Conservation (phyloP, 1,284 basidiomycete species). For the Cryptococcus amylolentus region DNA sequence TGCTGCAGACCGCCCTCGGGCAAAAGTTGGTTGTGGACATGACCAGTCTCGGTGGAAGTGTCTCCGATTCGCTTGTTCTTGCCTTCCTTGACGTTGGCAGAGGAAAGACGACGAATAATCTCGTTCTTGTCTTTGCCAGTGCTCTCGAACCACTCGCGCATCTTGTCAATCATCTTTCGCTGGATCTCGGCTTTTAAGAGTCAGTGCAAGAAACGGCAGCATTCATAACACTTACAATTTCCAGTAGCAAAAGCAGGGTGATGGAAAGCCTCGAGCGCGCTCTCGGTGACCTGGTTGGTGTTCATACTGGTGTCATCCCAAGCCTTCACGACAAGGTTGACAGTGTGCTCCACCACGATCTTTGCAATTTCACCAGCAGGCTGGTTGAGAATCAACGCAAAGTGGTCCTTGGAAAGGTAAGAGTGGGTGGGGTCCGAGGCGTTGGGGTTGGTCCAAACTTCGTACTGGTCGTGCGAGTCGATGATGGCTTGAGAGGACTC, state of each 20-base stretch:
- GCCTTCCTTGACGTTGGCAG: slow-evolving; percentile 66
- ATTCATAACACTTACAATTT: slow-evolving; percentile 36
- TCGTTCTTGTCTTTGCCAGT: slow-evolving; percentile 58
- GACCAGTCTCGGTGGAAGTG: slow-evolving; percentile 31
- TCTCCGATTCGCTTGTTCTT: slow-evolving; percentile 62
- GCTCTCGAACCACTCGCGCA: slow-evolving; percentile 56
- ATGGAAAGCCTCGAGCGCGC: slow-evolving; percentile 74
- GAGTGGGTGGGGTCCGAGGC: slow-evolving; percentile 78
- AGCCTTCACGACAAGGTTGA: slow-evolving; percentile 64
- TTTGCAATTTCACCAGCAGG: slow-evolving; percentile 72
- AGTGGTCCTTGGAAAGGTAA: slow-evolving; percentile 49
- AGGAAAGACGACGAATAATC: slow-evolving; percentile 61
- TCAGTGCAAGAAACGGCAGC: neutral
- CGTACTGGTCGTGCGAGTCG: slow-evolving; percentile 71
- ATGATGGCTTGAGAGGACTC: slow-evolving; percentile 70
- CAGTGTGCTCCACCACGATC: slow-evolving; percentile 58
- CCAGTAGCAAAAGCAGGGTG: slow-evolving; percentile 77
- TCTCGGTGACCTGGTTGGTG: slow-evolving; percentile 61
- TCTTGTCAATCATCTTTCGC: slow-evolving; percentile 63
- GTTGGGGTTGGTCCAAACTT: slow-evolving; percentile 71
- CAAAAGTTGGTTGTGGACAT: slow-evolving; percentile 43
- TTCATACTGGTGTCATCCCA: slow-evolving; percentile 73
- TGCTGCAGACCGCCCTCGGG: slow-evolving; percentile 47
- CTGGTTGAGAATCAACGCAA: slow-evolving; percentile 50
- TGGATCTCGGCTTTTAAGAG: slow-evolving; percentile 62